A percentile compares a stretch with the other conserved stretches of the same genome.
These are phyloP conservation scores for Hordeum pubiflorum DNA, from an alignment of 202 grass and related monocot species.

Conservation along the genomic window DNA sequence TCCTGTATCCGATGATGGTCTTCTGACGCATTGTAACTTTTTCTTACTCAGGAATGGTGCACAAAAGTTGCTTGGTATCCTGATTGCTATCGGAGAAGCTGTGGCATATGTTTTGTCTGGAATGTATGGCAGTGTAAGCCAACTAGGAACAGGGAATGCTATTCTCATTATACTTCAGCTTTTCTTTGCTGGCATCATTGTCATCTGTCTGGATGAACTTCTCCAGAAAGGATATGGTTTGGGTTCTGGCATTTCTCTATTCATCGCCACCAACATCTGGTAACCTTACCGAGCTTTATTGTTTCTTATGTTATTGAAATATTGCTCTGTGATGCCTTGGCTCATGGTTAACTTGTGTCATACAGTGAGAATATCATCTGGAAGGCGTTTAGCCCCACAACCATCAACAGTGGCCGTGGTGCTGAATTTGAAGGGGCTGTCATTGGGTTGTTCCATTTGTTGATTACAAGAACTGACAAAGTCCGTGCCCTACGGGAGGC, in stretches of 20 bases:
- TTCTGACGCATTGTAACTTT: conserved; percentile 6
- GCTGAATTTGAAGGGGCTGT: conserved; percentile 86
- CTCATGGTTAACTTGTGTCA: conserved; percentile 15
- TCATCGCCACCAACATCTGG: conserved; percentile 92
- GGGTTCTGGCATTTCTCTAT: conserved; percentile 89
- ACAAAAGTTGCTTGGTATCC: conserved; percentile 71
- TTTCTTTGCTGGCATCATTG: conserved; percentile 89
- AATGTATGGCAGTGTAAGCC: conserved; percentile 80
- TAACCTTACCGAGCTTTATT: conserved; percentile 20
- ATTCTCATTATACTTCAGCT: conserved; percentile 92
- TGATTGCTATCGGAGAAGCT: conserved; percentile 78
- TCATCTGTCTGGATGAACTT: conserved; percentile 78
- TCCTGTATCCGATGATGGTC: neutral
- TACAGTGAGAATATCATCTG: conserved; percentile 87
- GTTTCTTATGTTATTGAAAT: neutral
- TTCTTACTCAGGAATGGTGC: conserved; percentile 61
- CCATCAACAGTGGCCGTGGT: conserved; percentile 74
- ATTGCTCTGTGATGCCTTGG: neutral
- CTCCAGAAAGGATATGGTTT: conserved; percentile 96
- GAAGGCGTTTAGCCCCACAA: conserved; percentile 94
- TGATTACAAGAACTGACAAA: conserved; percentile 85
- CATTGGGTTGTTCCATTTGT: conserved; percentile 72
- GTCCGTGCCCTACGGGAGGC: conserved; percentile 68
- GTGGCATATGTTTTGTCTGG: conserved; percentile 80
- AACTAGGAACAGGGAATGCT: conserved; percentile 80